Conservation (phyloP, 192 early-diverging fungal genomes). For the Coemansia sp. region DNA sequence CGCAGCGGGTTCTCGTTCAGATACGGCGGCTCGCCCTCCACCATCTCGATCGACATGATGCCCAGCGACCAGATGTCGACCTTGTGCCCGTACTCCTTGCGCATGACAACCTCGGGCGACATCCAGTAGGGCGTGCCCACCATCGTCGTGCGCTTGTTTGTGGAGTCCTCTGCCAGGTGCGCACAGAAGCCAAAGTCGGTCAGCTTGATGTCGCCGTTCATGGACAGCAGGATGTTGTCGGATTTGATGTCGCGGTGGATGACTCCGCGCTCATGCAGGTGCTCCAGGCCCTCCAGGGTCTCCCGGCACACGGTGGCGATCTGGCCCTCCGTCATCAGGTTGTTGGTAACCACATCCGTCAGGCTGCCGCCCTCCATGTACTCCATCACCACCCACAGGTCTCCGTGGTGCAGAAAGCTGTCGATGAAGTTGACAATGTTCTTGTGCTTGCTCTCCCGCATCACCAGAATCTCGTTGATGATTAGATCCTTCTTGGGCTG, state of each 20-base stretch:
- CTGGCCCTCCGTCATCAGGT: constrained; percentile 83
- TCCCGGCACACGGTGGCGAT: constrained; percentile 94
- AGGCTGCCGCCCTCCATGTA: constrained; percentile 97
- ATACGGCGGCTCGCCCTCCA: constrained; percentile 94
- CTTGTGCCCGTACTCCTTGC: constrained; percentile 73
- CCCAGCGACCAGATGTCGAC: constrained; percentile 89
- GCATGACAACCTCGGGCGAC: constrained; percentile 80
- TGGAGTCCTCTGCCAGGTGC: constrained; percentile 68
- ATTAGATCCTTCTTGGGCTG: constrained; percentile 88
- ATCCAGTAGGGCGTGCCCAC: constrained; percentile 90
- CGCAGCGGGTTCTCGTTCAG: constrained; percentile 89
- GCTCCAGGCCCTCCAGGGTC: constrained; percentile 67
- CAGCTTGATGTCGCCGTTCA: constrained; percentile 77
- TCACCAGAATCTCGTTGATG: constrained; percentile 87
- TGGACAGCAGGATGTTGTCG: constrained; percentile 80
- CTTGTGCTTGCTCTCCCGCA: constrained; percentile 86
- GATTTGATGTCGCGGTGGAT: constrained; percentile 91
- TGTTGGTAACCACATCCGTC: constrained; percentile 96
- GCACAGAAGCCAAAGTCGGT: constrained; percentile 96
- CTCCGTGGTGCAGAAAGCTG: constrained; percentile 72
- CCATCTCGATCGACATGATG: constrained; percentile 97
- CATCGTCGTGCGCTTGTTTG: constrained; percentile 81
- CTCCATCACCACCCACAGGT: constrained; percentile 98
- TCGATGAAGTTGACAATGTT: constrained; percentile 98
- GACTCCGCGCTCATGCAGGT: constrained; percentile 76